Evolutionary conservation across 2,329 filamentous ascomycete genomes (phyloP).

Genomic region (Dichotomopilus funicola): DNA sequence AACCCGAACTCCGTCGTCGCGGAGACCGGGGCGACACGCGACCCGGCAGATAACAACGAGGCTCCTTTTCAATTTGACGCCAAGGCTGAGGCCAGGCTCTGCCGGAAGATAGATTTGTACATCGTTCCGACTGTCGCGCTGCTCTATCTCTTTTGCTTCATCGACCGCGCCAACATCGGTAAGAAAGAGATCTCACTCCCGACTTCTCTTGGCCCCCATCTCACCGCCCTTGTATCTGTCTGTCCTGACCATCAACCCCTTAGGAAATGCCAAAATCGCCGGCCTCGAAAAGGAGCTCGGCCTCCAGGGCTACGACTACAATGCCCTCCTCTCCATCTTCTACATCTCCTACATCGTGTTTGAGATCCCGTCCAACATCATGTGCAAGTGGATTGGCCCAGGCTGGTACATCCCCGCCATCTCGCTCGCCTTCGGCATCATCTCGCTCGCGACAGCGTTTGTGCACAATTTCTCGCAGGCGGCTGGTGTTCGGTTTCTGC

Average conservation of each 20-base stretch:
- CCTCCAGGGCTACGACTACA: slow-evolving; percentile 53
- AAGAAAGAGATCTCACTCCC: slow-evolving; percentile 14
- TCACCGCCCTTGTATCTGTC: not conserved
- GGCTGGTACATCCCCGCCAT: slow-evolving; percentile 55
- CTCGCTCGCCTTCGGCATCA: slow-evolving; percentile 49
- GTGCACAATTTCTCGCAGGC: slow-evolving; percentile 41
- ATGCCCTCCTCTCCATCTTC: slow-evolving; percentile 52
- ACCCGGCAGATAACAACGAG: slow-evolving; percentile 33
- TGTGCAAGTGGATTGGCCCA: slow-evolving; percentile 56
- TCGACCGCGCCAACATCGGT: slow-evolving; percentile 65
- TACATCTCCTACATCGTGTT: slow-evolving; percentile 59
- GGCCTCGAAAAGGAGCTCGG: slow-evolving; percentile 49
- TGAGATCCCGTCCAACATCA: slow-evolving; percentile 54
- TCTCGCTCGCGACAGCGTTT: slow-evolving; percentile 52
- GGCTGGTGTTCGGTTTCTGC: slow-evolving; percentile 50
- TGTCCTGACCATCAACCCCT: not conserved
- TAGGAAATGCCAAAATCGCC: slow-evolving; percentile 52
- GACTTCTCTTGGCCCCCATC: not conserved
- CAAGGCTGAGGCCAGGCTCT: slow-evolving; percentile 48
- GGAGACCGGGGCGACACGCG: slow-evolving; percentile 24
- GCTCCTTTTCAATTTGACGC: slow-evolving; percentile 48
- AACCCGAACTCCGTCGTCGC: slow-evolving; percentile 21
- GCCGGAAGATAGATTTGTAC: slow-evolving; percentile 55
- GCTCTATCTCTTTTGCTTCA: slow-evolving; percentile 64
- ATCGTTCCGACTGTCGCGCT: slow-evolving; percentile 57